Conservation (phyloP, 768 basidiomycete genomes). For the Termitomyces sp. region DNA sequence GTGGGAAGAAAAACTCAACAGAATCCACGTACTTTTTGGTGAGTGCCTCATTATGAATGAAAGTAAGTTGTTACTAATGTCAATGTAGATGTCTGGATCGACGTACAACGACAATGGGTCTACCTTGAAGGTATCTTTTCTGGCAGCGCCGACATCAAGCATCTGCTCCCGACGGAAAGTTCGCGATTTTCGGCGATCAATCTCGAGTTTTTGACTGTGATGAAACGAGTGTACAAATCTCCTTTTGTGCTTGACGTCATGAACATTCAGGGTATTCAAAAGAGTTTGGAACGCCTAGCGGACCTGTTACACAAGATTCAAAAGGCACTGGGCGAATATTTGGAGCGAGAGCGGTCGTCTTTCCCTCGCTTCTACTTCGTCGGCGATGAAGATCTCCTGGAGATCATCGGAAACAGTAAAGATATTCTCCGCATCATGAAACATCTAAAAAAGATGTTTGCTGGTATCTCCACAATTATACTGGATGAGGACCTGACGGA, state of each 20-base stretch:
- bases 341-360: constrained; percentile 93
- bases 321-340: constrained; percentile 97
- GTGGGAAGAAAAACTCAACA: constrained; percentile 96
- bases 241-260: constrained; percentile 96
- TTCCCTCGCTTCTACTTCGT: constrained; percentile 99
- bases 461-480: constrained; percentile 85
- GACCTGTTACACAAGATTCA: constrained; percentile 98
- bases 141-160: constrained; percentile 99
- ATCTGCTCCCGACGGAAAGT: constrained; percentile 94
- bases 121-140: constrained; percentile 99
- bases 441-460: constrained; percentile 99
- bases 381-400: constrained; percentile 95
- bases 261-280: constrained; percentile 94
- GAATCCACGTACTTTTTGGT: constrained; percentile 96
- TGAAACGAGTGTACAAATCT: constrained; percentile 99
- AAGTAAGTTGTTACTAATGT: constrained; percentile 5
- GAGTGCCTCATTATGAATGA: constrained; percentile 12
- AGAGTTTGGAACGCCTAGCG: constrained; percentile 93
- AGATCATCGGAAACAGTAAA: constrained; percentile 99
- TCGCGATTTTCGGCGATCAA: constrained; percentile 99
- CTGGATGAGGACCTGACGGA: constrained; percentile 85
- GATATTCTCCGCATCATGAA: constrained; percentile 98
- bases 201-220: constrained; percentile 93
- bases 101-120: constrained; percentile 99
- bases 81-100: constrained; percentile 89